Percentiles rank a stretch among this genome's conserved stretches.
These are phyloP conservation scores for Brettanomyces nanus DNA, from an alignment of 805 yeast species.

Conservation along the genomic window DNA sequence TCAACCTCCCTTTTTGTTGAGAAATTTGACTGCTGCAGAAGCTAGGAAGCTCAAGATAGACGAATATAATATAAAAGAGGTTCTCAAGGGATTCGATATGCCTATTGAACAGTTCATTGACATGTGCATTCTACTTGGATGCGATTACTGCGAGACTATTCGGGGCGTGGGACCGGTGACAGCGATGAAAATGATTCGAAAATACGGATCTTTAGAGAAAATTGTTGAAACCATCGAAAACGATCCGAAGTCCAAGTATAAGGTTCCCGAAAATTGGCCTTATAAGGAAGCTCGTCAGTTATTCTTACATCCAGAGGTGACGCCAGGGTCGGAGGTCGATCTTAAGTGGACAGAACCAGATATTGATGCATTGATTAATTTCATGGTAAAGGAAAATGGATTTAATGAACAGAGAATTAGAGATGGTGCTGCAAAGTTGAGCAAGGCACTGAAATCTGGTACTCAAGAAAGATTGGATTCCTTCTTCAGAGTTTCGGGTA, in stretches of 20 bases:
- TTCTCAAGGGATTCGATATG: constrained; percentile 72
- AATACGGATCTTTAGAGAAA: constrained; percentile 73
- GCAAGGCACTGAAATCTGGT: constrained; percentile 75
- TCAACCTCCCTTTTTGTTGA: constrained; percentile 69
- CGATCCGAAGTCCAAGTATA: constrained; percentile 56
- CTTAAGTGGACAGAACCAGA: constrained; percentile 89
- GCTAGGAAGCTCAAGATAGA: constrained; percentile 89
- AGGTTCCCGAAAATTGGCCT: constrained; percentile 94
- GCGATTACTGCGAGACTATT: constrained; percentile 95
- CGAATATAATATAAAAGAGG: constrained; percentile 62
- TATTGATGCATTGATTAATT: constrained; percentile 72
- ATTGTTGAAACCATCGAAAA: constrained; percentile 58
- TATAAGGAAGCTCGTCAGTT: constrained; percentile 79
- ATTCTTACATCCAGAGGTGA: constrained; percentile 76
- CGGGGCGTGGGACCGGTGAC: constrained; percentile 95
- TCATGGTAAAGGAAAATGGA: constrained; percentile 80
- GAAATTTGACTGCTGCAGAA: constrained; percentile 92
- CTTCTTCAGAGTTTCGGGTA: constrained; percentile 59
- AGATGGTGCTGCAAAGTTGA: constrained; percentile 77
- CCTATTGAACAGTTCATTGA: constrained; percentile 73
- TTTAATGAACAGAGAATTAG: constrained; percentile 89
- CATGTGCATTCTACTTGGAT: constrained; percentile 86
- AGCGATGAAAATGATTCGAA: constrained; percentile 80
- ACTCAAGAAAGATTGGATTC: constrained; percentile 91
- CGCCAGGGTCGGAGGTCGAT: constrained; percentile 48